Conservation (phyloP, 768 basidiomycete genomes). For the Rhodotorula toruloides region DNA sequence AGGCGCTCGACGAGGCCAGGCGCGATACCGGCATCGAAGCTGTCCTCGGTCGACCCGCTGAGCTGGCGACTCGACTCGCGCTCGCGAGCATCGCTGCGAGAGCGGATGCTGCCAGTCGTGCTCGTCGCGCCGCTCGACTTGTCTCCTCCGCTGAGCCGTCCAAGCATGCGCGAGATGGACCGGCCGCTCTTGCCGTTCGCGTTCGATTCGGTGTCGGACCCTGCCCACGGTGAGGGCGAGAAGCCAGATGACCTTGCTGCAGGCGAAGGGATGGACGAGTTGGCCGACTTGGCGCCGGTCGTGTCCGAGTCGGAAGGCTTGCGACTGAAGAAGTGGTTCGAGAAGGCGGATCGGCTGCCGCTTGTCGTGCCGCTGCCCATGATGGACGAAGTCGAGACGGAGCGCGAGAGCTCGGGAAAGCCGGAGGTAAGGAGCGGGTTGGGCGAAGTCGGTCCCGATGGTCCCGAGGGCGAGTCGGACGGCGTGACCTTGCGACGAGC, state of each 20-base stretch:
- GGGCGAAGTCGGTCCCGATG: no score
- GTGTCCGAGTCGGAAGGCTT: slow-evolving; percentile 3
- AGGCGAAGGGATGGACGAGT: neutral
- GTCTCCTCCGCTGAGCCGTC: slow-evolving; percentile 4
- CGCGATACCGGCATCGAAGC: neutral
- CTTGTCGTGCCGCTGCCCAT: neutral
- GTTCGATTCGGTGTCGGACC: slow-evolving; percentile 10
- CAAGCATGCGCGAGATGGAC: slow-evolving; percentile 27
- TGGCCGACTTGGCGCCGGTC: neutral
- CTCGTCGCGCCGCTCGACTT: neutral
- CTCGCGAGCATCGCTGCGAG: neutral
- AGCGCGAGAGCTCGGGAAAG: slow-evolving; percentile 24
- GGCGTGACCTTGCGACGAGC: neutral
- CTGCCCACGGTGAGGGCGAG: slow-evolving; percentile 2
- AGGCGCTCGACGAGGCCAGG: slow-evolving; percentile 17
- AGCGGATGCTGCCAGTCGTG: neutral
- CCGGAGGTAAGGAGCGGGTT: neutral
- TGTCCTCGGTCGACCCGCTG: neutral
- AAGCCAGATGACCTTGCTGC: neutral
- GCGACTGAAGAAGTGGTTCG: slow-evolving; percentile 10
- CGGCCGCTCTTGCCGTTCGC: neutral
- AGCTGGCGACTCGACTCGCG: neutral
- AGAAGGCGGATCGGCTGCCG: neutral
- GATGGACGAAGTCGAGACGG: slow-evolving; percentile 28
- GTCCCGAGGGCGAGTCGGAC: neutral